Base-by-base conservation (phyloP, 108 stramenopile species). In the Skeletonema marinoi region DNA sequence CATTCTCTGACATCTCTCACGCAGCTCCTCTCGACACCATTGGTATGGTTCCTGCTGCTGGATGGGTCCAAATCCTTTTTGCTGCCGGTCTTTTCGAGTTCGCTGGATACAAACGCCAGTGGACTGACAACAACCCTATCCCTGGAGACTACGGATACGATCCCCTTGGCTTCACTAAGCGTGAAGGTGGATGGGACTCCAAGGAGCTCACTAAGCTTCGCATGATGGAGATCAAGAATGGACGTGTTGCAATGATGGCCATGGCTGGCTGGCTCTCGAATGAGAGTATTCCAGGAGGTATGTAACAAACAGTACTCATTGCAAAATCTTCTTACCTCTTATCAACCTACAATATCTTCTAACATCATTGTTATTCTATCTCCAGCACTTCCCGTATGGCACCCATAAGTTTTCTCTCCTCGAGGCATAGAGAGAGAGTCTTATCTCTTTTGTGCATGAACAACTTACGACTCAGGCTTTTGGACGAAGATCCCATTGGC, bases 171-270 rank as follows among this genome's bases (percentile, higher is more conserved):
- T 89, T 89, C 86, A 89, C 91, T 65, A 89, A 92, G 80, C 77
- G 85, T 61, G 81, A 81, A 25, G 89, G 86, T 56, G 87, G 86
- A 16, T 84, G 85, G 78, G 86, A 81, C 14, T 68, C 78, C 54
- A 75, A 83, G 54, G 84, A 92, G 60, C 72, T 92, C 48, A 88
- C 85, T 35, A 82, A 68, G 54, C 86, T 90, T 65, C 84, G 91
- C n/a, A 77, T 90, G 83, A 89, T 88, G 78, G 91, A 92, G 70
- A 88, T 92, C 77, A 92, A 92, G 76, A 92, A 92, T 67, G 91
- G 91, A 78, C 87, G 91, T 67, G 78, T 92, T 65, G 91, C 89
- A 16, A 91, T 91, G 90, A 83, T 92, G 86, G 83, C 90, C 69
- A 92, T 92, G 60, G 85, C 88, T 65, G 90, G 75, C 68, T 92